Base-by-base conservation (phyloP, 2,329 filamentous ascomycete genomes). In the Juglanconis sp. region DNA sequence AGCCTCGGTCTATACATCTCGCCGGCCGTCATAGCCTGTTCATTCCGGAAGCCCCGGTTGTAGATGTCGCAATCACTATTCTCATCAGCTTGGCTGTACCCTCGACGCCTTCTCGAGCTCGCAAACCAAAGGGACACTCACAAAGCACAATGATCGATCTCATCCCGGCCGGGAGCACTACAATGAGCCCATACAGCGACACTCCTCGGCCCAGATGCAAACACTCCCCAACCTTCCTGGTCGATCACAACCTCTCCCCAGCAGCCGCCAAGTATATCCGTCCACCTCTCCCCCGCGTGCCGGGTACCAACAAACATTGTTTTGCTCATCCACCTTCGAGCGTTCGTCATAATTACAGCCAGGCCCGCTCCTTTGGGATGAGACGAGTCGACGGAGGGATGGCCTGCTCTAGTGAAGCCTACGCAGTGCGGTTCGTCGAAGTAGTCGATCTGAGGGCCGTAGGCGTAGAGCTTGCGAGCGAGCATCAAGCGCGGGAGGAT, bases 401-500 rank as follows among this genome's bases (percentile, higher is more conserved):
- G 83, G 1, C 84, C 85, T 31, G 76, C 74, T 30, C 80, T 73
- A 0, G 80, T 76, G 65, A 81, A 82, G 55, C 86, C 87, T 57
- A 90, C 79, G 69, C 85, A 88, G 56, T 82, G 81, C 11, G 79
- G 72, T 9, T 78, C 73, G 66, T 87, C 81, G 64, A 86, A 86
- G 68, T 89, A 90, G 65, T 90, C 30, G 81, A 47, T 73, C 68
- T 90, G 87, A 31, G 78, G 73, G 7, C 88, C 88, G 64, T 90
- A 89, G 0, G 87, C 86, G 68, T 87, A 90, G 6, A 88, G 74
- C 66, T 85, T 86, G 8, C 88, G 79, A 1, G 85, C 85, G 9
- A 87, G 78, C 42, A 85, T 79, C 30, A 91, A 76, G 15, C 81
- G 78, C 1, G 86, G 81, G 1, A 90, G 76, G 9, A 78, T 79